A percentile compares a stretch with the other conserved stretches of the same genome.
Conservation (phyloP, 2,329 filamentous ascomycete species). For the Pseudocercospora cruenta region DNA sequence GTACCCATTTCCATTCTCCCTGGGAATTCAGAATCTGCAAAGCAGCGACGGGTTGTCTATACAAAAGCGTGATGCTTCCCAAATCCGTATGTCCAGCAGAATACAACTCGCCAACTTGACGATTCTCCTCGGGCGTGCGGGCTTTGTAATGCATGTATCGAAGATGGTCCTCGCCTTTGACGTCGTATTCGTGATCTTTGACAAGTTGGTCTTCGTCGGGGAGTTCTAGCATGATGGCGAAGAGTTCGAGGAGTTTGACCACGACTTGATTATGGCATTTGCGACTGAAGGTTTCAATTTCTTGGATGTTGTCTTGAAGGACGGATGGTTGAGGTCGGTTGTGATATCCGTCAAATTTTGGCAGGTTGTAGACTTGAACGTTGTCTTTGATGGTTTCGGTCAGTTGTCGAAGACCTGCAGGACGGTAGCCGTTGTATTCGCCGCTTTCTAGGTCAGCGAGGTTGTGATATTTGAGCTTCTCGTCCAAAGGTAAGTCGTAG, state of each 20-base stretch:
- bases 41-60: constrained; percentile 46
- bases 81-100: constrained; percentile 47
- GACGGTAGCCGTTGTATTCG: constrained; percentile 34
- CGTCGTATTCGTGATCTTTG: constrained; percentile 61
- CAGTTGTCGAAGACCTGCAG: constrained; percentile 26
- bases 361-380: constrained; percentile 63
- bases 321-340: constrained; percentile 26
- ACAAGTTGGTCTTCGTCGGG: constrained; percentile 61
- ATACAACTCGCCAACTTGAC: constrained; percentile 26
- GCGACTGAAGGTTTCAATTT: constrained; percentile 60
- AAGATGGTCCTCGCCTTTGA: constrained; percentile 62
- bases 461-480: constrained; percentile 60
- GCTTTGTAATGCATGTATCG: constrained; percentile 43
- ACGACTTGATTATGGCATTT: constrained; percentile 59
- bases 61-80: constrained; percentile 47
- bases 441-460: constrained; percentile 28
- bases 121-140: constrained; percentile 29
- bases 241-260: constrained; percentile 60
- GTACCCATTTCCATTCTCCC: constrained; percentile 46
- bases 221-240: constrained; percentile 63
- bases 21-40: constrained; percentile 43
- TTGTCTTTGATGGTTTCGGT: constrained; percentile 49
- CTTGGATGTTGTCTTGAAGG: constrained; percentile 53
- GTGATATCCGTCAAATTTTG: constrained; percentile 50
- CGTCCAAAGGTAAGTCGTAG: constrained; percentile 58